Evolutionary conservation across 2,329 filamentous ascomycete genomes (phyloP).

Genomic region (Xylariaceae sp.): DNA sequence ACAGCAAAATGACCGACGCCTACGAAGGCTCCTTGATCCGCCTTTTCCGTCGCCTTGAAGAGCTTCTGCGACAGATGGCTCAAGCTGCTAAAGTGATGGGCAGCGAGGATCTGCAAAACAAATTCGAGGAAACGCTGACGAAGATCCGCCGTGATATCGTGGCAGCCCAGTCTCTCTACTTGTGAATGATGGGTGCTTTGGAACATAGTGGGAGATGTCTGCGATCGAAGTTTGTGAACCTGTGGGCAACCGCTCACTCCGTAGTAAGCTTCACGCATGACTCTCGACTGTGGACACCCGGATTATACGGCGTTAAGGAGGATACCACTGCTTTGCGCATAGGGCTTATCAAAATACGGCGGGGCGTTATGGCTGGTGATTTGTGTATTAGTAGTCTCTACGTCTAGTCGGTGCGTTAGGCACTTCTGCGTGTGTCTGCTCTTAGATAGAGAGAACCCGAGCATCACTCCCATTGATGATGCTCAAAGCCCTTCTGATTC

Average conservation of each 20-base stretch:
- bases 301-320: conserved; percentile 18
- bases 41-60: conserved; percentile 90
- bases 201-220: conserved; percentile 12
- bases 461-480: conserved; percentile 25
- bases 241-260: conserved; percentile 10
- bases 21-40: conserved; percentile 97
- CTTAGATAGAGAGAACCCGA: conserved; percentile 26
- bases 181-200: conserved; percentile 43
- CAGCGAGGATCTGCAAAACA: conserved; percentile 85
- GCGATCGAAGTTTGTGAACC: conserved; percentile 14
- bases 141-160: conserved; percentile 94
- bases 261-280: conserved; percentile 13
- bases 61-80: conserved; percentile 89
- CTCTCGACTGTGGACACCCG: conserved; percentile 9
- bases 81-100: conserved; percentile 98
- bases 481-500: conserved; percentile 20
- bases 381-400: conserved; percentile 3
- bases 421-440: background rate
- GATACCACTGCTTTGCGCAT: conserved; percentile 12
- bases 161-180: conserved; percentile 86
- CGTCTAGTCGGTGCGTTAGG: background rate
- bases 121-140: conserved; percentile 80
- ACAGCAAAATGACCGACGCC: conserved; percentile 96
- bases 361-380: background rate
- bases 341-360: background rate